phyloP scores from a whole-genome alignment of 805 yeast genomes.

The Teunomyces kruisii region DNA sequence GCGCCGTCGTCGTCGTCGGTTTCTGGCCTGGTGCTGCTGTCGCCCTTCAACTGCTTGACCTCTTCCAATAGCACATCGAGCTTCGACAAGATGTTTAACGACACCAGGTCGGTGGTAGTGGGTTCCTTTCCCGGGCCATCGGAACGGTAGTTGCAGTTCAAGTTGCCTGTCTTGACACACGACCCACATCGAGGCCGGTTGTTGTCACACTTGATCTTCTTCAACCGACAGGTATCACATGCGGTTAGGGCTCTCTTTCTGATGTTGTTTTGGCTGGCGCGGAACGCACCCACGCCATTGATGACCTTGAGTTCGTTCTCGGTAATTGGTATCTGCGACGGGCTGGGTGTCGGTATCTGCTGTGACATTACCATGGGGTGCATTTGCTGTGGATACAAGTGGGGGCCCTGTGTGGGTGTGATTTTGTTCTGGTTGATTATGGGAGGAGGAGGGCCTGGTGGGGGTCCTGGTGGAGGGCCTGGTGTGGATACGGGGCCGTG shows the following conservation, averaged over 20 bases:
- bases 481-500: background rate
- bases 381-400: background rate
- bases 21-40: background rate
- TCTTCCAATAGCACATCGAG: constrained; percentile 29
- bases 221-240: constrained; percentile 36
- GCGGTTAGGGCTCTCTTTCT: constrained; percentile 38
- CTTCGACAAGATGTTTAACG: constrained; percentile 25
- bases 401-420: background rate
- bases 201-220: constrained; percentile 40
- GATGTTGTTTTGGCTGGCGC: constrained; percentile 4
- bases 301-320: background rate
- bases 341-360: background rate
- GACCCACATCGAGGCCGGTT: constrained; percentile 35
- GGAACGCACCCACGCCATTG: background rate
- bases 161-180: constrained; percentile 27
- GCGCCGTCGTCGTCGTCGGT: background rate
- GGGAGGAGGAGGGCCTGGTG: background rate
- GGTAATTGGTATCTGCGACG: background rate
- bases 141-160: constrained; percentile 28
- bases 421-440: background rate
- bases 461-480: background rate
- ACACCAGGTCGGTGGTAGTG: constrained; percentile 25
- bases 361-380: background rate
- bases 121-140: constrained; percentile 24
- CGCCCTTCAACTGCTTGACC: constrained; percentile 16